Evolutionary conservation across 805 yeast genomes (phyloP), one percentile per base, ranked within the genome.

Genomic region (Pichia ethanolica): DNA sequence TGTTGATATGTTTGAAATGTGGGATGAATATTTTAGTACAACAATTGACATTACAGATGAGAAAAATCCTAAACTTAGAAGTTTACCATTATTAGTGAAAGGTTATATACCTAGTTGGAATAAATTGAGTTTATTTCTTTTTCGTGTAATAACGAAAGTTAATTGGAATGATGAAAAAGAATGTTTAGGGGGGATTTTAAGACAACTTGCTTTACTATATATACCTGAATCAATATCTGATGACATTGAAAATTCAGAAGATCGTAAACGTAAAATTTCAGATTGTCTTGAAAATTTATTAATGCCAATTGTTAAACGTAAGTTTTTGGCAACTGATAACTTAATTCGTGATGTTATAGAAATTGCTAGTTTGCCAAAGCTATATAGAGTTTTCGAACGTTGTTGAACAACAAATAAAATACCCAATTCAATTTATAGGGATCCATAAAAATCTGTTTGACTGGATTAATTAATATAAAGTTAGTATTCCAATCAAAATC

Each of bases 381-480:
- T 93, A 49, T 93, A 93, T 66, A 79, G 75, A 59, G 95, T 95
- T 5, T 93, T 93, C 71, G 99, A 93, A 69, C 74, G 99, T 62
- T 93, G 99, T 59, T 86, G 58, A 20, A 20, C 20, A 20, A 20
- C 2, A 20, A 2, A 20, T 20, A 20, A 20, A 20, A 20, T 20
- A 20, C 3, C 3, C 20, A 20, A 20, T 20, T 20, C 20, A 20
- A 20, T 3, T 20, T 20, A 20, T 20, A 20, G 20, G 20, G 3
- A 20, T 20, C 2, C 20, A 20, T 20, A 2, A 20, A 20, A 64
- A 13, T 4, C 4, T 5, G 11, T 27, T 10, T n/a, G 11, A 40
- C 3, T 6, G 35, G 2, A 20, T 2, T 20, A 20, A 20, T 3
- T 20, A 20, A 20, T 20, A 20, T 20, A 20, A 20, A 20, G 20